Evolutionary conservation across 2,329 filamentous ascomycete species (phyloP).

Genomic region (Venturia oleaginea): DNA sequence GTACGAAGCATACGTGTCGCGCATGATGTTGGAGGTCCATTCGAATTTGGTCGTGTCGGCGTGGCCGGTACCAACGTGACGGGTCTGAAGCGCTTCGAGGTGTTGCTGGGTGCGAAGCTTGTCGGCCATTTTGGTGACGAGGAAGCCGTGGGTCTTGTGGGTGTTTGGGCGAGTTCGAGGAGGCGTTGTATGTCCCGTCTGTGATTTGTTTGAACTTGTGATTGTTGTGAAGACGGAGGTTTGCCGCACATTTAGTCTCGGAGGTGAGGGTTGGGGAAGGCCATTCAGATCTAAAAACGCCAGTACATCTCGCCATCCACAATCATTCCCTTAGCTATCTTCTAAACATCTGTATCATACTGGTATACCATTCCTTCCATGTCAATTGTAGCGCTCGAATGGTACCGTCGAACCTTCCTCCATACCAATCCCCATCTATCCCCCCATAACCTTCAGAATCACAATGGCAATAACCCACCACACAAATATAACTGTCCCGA

Average conservation of each 20-base stretch:
- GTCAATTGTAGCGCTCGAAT: background rate
- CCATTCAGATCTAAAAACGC: no score
- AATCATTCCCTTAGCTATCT: no score
- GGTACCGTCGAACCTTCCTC: background rate
- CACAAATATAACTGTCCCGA: constrained; percentile 9
- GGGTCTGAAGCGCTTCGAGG: constrained; percentile 91
- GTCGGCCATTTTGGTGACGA: constrained; percentile 54
- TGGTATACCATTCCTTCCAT: background rate
- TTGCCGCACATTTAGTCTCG: background rate
- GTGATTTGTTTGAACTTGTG: background rate
- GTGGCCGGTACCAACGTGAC: constrained; percentile 91
- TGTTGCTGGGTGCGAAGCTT: constrained; percentile 97
- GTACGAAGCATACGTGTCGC: constrained; percentile 84
- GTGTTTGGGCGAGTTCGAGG: background rate
- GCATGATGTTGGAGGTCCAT: constrained; percentile 91
- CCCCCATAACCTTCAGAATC: background rate
- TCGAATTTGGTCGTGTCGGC: constrained; percentile 96
- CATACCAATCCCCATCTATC: background rate
- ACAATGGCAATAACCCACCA: background rate
- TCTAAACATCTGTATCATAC: no score
- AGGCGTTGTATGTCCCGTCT: background rate
- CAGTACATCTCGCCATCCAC: no score
- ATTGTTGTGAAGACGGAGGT: background rate
- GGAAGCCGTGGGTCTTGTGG: background rate
- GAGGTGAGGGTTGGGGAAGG: background rate